Percentiles rank a stretch among this genome's conserved stretches.
Conservation (phyloP, 78 protist genomes). For the Chrysochromulina parva region DNA sequence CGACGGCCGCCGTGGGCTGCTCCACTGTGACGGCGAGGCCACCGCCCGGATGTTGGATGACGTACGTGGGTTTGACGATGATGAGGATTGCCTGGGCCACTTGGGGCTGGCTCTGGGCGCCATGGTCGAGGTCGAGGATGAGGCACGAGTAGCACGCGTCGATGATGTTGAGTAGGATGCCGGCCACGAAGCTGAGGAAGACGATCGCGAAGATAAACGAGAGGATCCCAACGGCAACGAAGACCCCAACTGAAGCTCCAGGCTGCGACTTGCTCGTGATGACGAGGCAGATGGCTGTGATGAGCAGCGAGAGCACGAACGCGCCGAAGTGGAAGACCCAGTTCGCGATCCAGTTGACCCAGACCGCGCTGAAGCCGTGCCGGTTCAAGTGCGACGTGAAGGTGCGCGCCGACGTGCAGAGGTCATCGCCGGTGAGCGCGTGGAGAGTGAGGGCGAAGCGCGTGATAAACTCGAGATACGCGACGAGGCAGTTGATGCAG, state of each 20-base stretch:
- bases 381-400: conserved; percentile 79
- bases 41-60: too few species aligned
- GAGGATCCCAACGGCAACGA: conserved; percentile 66
- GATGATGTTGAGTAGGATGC: conserved; percentile 82
- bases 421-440: too few species aligned
- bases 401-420: too few species aligned
- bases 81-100: background rate
- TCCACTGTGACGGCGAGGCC: too few species aligned
- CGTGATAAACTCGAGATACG: too few species aligned
- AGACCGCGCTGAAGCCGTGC: conserved; percentile 82
- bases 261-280: conserved; percentile 76
- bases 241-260: conserved; percentile 67
- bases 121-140: conserved; percentile 74
- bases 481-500: too few species aligned
- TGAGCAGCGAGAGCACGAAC: conserved; percentile 73
- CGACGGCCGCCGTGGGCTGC: too few species aligned
- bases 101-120: conserved; percentile 64
- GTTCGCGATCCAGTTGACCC: conserved; percentile 84
- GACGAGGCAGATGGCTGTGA: conserved; percentile 89
- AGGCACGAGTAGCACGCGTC: conserved; percentile 78
- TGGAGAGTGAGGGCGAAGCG: too few species aligned
- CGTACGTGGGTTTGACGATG: too few species aligned
- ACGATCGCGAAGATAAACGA: conserved; percentile 72
- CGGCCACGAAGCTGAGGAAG: conserved; percentile 82
- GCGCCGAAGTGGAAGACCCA: conserved; percentile 74